phyloP scores from a whole-genome alignment of 2,329 filamentous ascomycete genomes.

The Xylariales sp. region DNA sequence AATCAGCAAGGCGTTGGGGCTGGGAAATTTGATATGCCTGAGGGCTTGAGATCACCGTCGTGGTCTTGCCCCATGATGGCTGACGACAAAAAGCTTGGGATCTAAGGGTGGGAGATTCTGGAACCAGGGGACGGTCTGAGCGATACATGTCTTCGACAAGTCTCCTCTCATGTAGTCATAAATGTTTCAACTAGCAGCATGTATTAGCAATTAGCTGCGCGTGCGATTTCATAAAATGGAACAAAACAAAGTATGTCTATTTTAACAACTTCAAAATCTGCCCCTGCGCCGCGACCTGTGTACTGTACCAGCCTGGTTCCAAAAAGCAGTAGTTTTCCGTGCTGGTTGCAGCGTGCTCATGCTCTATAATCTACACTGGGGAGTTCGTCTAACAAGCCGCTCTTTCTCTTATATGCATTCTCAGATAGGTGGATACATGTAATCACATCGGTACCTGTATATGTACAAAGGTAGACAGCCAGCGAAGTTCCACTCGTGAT shows the following conservation, averaged over 20 bases:
- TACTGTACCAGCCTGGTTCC: too few relatives aligned
- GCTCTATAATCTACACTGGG: too few relatives aligned
- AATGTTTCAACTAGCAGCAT: not conserved
- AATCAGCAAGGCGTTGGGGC: slow-evolving; percentile 7
- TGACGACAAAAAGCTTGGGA: not conserved
- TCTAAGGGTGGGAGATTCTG: not conserved
- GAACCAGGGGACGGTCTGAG: not conserved
- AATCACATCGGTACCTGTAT: not conserved
- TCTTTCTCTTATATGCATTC: too few relatives aligned
- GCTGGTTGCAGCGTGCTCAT: too few relatives aligned
- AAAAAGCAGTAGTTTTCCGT: too few relatives aligned
- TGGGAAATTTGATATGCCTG: not conserved
- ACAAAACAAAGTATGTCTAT: too few relatives aligned
- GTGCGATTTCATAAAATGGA: not conserved
- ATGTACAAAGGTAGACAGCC: too few relatives aligned
- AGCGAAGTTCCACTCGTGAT: too few relatives aligned
- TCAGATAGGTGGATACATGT: not conserved
- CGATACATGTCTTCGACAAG: not conserved
- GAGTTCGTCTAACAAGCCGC: too few relatives aligned
- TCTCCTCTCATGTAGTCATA: slow-evolving; percentile 6
- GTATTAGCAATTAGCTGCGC: not conserved
- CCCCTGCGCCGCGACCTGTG: too few relatives aligned
- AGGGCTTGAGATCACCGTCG: not conserved
- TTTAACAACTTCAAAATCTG: too few relatives aligned
- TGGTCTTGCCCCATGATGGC: not conserved